Percentiles rank a stretch among this genome's conserved stretches.
phyloP scores from a whole-genome alignment of 208 protist species.

The Hexamita inflata region DNA sequence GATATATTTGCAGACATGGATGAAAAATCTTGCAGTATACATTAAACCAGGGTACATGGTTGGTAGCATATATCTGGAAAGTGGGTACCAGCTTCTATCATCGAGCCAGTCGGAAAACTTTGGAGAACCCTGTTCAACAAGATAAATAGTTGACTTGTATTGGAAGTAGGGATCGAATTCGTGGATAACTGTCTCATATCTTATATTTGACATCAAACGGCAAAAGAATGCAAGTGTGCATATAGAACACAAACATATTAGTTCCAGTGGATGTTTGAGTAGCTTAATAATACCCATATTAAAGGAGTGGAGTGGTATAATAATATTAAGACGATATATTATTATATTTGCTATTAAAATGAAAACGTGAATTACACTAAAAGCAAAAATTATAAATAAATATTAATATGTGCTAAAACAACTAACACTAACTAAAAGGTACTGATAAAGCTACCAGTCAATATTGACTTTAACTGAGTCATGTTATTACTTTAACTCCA shows the following conservation, averaged over 20 bases:
- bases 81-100: constrained; percentile 80
- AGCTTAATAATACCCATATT: neutral
- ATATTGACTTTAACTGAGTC: no score
- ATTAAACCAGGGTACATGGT: constrained; percentile 90
- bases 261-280: neutral
- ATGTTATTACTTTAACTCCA: no score
- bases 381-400: no score
- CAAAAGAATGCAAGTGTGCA: constrained; percentile 51
- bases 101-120: constrained; percentile 96
- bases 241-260: constrained; percentile 37
- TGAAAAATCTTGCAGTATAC: constrained; percentile 72
- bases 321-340: no score
- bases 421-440: no score
- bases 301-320: no score
- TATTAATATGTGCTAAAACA: no score
- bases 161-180: constrained; percentile 72
- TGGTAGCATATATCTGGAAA: constrained; percentile 79
- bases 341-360: no score
- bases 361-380: no score
- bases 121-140: constrained; percentile 64
- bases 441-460: no score
- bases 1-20: constrained; percentile 55
- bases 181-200: constrained; percentile 65
- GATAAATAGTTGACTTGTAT: constrained; percentile 63
- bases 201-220: constrained; percentile 59